Evolutionary conservation across 331 rosid genomes (phyloP), one percentile per base, ranked within the genome.

Genomic region (Malus hybrid): DNA sequence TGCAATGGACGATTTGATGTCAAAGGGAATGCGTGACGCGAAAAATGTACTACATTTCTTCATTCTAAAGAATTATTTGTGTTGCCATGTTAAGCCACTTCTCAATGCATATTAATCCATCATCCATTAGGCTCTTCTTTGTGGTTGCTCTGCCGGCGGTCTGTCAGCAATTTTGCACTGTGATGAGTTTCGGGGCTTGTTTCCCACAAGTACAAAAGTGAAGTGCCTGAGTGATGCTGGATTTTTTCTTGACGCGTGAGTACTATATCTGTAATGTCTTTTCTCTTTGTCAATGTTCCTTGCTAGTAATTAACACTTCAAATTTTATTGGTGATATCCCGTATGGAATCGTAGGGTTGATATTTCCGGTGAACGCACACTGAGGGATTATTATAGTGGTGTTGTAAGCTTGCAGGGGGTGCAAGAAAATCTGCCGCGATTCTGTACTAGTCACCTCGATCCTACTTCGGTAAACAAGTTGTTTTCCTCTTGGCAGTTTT

Each of bases 111-210:
- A 52, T 52, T 52, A 52, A 16, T 52, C 57, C 57, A 16, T 6
- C 57, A 18, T 16, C 19, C 10, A 2, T 52, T 52, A 52, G 91
- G 97, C 97, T 80, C 93, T 95, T 83, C 92, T 95, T 69, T 87
- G 97, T 1, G 99, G 97, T 65, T 92, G 99, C 85, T 92, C 97
- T 9, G 99, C 97, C 0, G 99, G 99, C n/a, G 99, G 99, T 67
- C 76, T 92, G 46, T 94, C 99, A 48, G 71, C 99, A 55, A 92
- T 94, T 52, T 71, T 94, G 76, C 99, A 95, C 78, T 95, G 97
- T 50, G 97, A 95, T 62, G 87, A 90, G 74, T 95, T 90, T 60
- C 83, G 85, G 52, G 78, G 74, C 73, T 80, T 89, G 11, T 87
- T 95, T 75, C 90, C 91, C 11, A 68, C 69, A 73, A 84, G 83